A percentile compares a stretch with the other conserved stretches of the same genome.
Evolutionary conservation across 345 rosid species (phyloP).

Genomic region (Eucalyptus curtisii): DNA sequence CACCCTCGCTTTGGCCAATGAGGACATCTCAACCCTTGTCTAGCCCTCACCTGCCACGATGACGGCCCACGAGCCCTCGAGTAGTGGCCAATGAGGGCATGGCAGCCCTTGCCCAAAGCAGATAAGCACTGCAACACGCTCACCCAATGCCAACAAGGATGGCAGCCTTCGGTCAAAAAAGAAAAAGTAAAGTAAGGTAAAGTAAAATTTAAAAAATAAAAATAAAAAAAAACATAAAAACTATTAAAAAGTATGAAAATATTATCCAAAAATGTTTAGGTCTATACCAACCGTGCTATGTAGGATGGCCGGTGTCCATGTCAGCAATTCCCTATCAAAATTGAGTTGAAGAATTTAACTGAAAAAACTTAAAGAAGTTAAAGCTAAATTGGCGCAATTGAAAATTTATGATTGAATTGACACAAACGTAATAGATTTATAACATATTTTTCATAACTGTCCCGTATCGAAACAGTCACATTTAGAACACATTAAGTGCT

Average conservation of each 20-base stretch:
- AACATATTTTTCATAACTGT: too few relatives aligned
- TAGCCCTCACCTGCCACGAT: neutral
- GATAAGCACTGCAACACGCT: too few relatives aligned
- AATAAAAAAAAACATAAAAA: too few relatives aligned
- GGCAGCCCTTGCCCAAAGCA: neutral
- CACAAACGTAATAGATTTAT: too few relatives aligned
- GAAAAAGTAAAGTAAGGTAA: too few relatives aligned
- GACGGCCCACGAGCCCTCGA: neutral
- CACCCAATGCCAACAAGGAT: too few relatives aligned
- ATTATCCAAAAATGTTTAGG: too few relatives aligned
- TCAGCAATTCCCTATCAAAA: neutral
- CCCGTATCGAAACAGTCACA: neutral
- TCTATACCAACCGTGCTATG: fast-evolving
- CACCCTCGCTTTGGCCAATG: neutral
- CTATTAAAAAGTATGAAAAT: too few relatives aligned
- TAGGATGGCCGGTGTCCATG: fast-evolving
- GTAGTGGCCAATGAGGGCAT: neutral
- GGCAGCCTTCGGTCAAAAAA: too few relatives aligned
- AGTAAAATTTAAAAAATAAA: too few relatives aligned
- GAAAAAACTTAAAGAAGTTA: too few relatives aligned
- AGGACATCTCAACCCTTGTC: neutral
- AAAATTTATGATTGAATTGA: too few relatives aligned
- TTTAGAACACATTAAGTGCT: neutral
- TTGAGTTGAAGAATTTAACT: neutral
- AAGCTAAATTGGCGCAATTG: neutral